Percentiles rank a stretch among this genome's conserved stretches.
These are phyloP conservation scores for Pseudonectria foliicola DNA, from an alignment of 2,329 filamentous ascomycete species.

Conservation along the genomic window DNA sequence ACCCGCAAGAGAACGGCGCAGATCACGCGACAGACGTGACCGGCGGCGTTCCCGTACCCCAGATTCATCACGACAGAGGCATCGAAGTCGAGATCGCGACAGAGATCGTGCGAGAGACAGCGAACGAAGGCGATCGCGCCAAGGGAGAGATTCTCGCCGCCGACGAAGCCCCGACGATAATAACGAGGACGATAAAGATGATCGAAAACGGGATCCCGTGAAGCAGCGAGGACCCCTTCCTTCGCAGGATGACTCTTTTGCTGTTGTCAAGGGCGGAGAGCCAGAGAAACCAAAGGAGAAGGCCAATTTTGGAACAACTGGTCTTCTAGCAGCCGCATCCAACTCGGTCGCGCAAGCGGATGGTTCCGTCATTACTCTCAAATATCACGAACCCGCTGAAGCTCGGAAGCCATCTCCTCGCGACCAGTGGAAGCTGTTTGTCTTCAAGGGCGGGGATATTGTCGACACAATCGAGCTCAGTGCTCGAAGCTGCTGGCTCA, in stretches of 20 bases:
- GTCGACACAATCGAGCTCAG: conserved; percentile 75
- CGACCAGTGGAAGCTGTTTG: conserved; percentile 80
- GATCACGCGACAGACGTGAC: conserved; percentile 23
- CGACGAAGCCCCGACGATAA: conserved; percentile 16
- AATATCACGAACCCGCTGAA: conserved; percentile 94
- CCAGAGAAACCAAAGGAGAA: conserved; percentile 67
- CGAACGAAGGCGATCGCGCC: conserved; percentile 27
- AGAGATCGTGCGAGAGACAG: conserved; percentile 19
- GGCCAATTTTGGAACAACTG: conserved; percentile 77
- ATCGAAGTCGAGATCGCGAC: conserved; percentile 22
- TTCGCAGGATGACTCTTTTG: conserved; percentile 54
- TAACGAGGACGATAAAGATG: conserved; percentile 14
- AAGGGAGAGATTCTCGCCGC: conserved; percentile 21
- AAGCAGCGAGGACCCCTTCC: conserved; percentile 44
- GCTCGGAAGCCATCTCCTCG: conserved; percentile 77
- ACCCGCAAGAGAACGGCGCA: conserved; percentile 19
- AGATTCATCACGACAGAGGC: conserved; percentile 19
- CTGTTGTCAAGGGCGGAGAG: conserved; percentile 40
- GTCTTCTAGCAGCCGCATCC: conserved; percentile 77
- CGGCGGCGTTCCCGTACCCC: conserved; percentile 27
- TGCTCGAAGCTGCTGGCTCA: conserved; percentile 78
- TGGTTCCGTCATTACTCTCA: conserved; percentile 72
- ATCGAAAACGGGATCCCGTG: conserved; percentile 19
- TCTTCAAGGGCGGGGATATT: conserved; percentile 80
- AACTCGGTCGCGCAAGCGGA: conserved; percentile 67